Percentiles rank a stretch among this genome's conserved stretches.
These are phyloP conservation scores for Mesotaenium endlicherianum DNA, from an alignment of 139 green algal genomes.

Conservation along the genomic window DNA sequence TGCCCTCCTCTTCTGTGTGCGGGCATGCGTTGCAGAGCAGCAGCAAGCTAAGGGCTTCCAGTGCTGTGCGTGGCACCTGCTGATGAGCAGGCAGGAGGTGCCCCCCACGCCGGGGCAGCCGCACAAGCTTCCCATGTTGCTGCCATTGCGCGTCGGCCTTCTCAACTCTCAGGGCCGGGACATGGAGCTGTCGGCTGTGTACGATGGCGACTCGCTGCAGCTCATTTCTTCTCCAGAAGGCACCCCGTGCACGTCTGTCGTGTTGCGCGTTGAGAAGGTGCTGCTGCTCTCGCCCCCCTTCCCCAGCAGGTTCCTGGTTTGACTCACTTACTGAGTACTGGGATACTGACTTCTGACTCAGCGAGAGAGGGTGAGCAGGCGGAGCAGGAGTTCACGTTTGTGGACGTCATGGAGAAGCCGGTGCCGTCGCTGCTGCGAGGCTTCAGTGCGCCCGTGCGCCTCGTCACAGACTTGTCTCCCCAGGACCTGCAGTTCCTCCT, in stretches of 20 bases:
- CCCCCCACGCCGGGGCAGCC: slow-evolving; percentile 73
- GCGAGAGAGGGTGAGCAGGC: too few relatives aligned
- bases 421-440: slow-evolving; percentile 86
- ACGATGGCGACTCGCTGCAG: slow-evolving; percentile 9
- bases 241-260: slow-evolving; percentile 7
- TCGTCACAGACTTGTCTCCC: slow-evolving; percentile 72
- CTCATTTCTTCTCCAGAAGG: background rate
- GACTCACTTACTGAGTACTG: too few relatives aligned
- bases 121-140: slow-evolving; percentile 75
- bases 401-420: slow-evolving; percentile 52
- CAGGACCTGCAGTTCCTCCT: slow-evolving; percentile 89
- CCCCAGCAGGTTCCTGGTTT: too few relatives aligned
- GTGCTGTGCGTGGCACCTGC: too few relatives aligned
- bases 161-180: slow-evolving; percentile 75
- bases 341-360: too few relatives aligned
- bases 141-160: slow-evolving; percentile 81
- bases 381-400: slow-evolving; percentile 63
- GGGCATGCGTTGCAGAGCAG: too few relatives aligned
- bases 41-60: too few relatives aligned
- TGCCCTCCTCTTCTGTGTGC: background rate
- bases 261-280: slow-evolving; percentile 38
- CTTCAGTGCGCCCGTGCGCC: slow-evolving; percentile 89
- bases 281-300: background rate
- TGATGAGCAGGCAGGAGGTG: slow-evolving; percentile 60
- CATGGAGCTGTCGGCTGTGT: slow-evolving; percentile 64